Evolutionary conservation across 805 yeast genomes (phyloP), one percentile per base, ranked within the genome.

Genomic region (Ogataea parapolymorpha): DNA sequence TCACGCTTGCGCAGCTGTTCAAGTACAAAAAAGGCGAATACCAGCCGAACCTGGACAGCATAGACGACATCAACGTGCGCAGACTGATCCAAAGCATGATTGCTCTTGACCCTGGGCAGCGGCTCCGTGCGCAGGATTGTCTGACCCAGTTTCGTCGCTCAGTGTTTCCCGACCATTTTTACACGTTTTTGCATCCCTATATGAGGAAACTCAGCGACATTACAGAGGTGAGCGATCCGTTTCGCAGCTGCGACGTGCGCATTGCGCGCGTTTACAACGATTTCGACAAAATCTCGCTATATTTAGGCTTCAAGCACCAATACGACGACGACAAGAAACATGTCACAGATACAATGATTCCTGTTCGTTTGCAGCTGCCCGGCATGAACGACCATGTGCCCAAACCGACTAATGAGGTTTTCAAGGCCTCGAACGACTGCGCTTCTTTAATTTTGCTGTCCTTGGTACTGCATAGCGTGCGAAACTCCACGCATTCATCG

Each of bases 1-100:
- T 93, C 61, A 82, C 95, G 0, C 71, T 93, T 10, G 80, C 98
- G 0, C 95, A 90, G 55, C 67, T 90, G 46, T 91, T 86, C 69
- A 85, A 82, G 61, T 93, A 84, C 62, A 82, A 82, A 53, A 76
- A 75, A 44, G 75, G 79, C 2, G 89, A 84, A 44, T 80, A 74
- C 54, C 59, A 60, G 15, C 95, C 95, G 0, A 79, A 79, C 41
- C 60, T 86, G 34, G 70, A 73, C 6, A 71, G 72, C 2, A 75
- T 86, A 15, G 70, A 70, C 12, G 80, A 81, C 48, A 47, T 55
- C 0, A 52, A 67, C 17, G 68, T 87, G 2, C 71, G 74, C 44
- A 67, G 71, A 23, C 58, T 93, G 49, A 75, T 90, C 2, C 48
- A 58, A 32, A 72, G 75, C 44, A 81, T 93, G 83, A 77, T 87